A percentile compares a stretch with the other conserved stretches of the same genome.
Evolutionary conservation across 208 protist genomes (phyloP).

Genomic region (Leptomonas seymouri): DNA sequence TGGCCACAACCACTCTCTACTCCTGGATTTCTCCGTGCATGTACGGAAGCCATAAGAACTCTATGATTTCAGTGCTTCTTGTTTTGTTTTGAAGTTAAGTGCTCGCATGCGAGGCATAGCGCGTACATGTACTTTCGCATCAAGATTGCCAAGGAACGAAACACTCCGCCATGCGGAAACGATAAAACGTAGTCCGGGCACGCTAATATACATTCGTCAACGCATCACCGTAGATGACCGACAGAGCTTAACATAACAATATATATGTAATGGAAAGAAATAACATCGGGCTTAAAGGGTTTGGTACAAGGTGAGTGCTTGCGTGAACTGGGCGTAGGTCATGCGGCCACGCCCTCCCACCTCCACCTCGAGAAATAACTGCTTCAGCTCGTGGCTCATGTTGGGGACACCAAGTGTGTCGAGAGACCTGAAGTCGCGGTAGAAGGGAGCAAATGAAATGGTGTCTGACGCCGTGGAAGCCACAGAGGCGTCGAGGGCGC

Average conservation of each 20-base stretch:
- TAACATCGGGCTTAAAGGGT: constrained; percentile 35
- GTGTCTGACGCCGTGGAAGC: constrained; percentile 10
- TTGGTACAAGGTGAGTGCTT: constrained; percentile 51
- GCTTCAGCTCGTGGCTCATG: constrained; percentile 38
- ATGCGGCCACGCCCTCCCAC: constrained; percentile 40
- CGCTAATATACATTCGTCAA: too few relatives aligned
- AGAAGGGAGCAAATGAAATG: constrained; percentile 42
- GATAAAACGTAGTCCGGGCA: background rate
- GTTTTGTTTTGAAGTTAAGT: too few relatives aligned
- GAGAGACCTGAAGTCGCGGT: constrained; percentile 55
- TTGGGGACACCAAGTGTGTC: constrained; percentile 70
- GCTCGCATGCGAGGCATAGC: too few relatives aligned
- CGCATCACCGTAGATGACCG: too few relatives aligned
- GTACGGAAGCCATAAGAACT: too few relatives aligned
- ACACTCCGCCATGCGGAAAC: background rate
- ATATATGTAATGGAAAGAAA: background rate
- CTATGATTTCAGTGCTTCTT: too few relatives aligned
- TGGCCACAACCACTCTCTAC: too few relatives aligned
- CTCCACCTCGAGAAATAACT: constrained; percentile 48
- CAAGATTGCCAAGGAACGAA: too few relatives aligned
- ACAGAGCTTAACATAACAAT: background rate
- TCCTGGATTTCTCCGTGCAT: too few relatives aligned
- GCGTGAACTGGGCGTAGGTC: constrained; percentile 57
- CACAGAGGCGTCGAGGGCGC: constrained; percentile 3
- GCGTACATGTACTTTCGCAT: too few relatives aligned